phyloP scores from a whole-genome alignment of 257 asterid genomes.

The Solanum chmielewskii region DNA sequence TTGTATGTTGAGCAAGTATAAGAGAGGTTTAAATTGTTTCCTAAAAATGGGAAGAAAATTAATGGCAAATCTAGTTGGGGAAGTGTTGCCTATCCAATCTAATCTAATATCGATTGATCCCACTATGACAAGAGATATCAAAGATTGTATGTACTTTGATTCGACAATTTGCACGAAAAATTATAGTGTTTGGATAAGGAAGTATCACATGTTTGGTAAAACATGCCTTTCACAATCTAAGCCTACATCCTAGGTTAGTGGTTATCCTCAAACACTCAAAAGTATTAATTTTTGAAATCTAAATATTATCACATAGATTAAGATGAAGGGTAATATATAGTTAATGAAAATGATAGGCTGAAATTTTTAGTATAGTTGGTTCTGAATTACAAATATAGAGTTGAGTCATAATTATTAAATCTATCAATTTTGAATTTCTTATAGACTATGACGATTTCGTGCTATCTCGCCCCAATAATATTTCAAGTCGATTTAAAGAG shows the following conservation, averaged over 20 bases:
- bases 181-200: background rate
- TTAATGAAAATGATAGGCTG: background rate
- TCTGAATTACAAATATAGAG: background rate
- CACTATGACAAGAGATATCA: background rate
- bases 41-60: background rate
- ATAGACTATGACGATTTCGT: too few relatives aligned
- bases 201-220: background rate
- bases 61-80: background rate
- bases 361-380: background rate
- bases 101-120: background rate
- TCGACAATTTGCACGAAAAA: background rate
- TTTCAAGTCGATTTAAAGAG: background rate
- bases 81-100: background rate
- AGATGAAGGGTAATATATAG: background rate
- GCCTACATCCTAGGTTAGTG: background rate
- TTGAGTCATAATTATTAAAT: background rate
- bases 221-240: background rate
- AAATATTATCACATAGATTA: background rate
- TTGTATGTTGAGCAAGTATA: background rate
- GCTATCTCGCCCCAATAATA: background rate
- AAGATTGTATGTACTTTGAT: background rate
- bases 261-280: background rate
- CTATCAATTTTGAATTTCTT: too few relatives aligned
- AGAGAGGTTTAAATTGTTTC: background rate
- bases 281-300: background rate